Evolutionary conservation across 441 rosid species (phyloP).

Genomic region (Aleurites moluccanus): DNA sequence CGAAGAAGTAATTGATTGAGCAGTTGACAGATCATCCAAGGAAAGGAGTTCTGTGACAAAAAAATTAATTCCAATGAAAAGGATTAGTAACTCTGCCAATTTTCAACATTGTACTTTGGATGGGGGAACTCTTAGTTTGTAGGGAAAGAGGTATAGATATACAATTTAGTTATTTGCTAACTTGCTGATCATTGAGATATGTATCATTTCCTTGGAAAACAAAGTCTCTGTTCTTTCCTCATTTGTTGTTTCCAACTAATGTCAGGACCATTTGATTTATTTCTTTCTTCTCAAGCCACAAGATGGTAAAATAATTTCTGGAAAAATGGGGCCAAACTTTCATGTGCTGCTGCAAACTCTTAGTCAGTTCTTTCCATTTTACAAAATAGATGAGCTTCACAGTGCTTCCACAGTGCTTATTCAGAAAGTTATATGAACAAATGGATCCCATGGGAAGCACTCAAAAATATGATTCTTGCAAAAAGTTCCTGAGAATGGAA

Average conservation of each 20-base stretch:
- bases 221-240: not conserved
- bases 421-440: not conserved
- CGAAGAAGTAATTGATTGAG: too few species aligned
- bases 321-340: not conserved
- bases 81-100: too few species aligned
- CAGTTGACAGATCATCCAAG: too few species aligned
- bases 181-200: not conserved
- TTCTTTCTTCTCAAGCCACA: not conserved
- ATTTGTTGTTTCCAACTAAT: not conserved
- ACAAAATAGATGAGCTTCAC: not conserved
- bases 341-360: not conserved
- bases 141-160: not conserved
- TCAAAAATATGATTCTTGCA: not conserved
- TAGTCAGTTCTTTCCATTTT: not conserved
- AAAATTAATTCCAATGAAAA: too few species aligned
- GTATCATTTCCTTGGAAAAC: not conserved
- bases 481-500: not conserved
- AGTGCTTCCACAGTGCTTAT: too few species aligned
- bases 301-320: not conserved
- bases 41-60: too few species aligned
- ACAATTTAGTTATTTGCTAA: not conserved
- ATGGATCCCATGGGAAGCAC: not conserved
- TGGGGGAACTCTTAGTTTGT: not conserved
- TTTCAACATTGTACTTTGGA: not conserved
- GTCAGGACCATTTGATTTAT: not conserved